Base-by-base conservation (phyloP, 768 basidiomycete genomes). In the Macrolepiota fuliginosa region DNA sequence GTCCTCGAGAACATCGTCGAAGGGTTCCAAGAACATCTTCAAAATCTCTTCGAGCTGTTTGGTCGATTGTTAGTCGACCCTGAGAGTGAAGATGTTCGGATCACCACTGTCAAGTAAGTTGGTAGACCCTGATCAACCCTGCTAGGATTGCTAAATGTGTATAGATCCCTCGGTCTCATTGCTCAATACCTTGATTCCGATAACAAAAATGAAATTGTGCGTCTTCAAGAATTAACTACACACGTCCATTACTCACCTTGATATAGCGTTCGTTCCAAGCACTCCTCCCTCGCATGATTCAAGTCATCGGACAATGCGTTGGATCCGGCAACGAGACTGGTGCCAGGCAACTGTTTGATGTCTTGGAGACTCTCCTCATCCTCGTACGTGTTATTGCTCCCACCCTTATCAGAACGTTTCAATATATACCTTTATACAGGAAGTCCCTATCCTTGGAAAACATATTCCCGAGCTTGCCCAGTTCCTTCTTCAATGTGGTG, bases 341-440 rank as follows among this genome's bases (percentile, higher is more conserved):
- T 57, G 92, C 93, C 50, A 88, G 95, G 65, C 88, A 96, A 69
- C 80, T 95, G 25, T 97, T 98, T 69, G 97, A 99, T 70, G 93
- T 98, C 29, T 82, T 98, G 64, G 97, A 98, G 80, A 96, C 94
- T 0, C 87, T 98, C 51, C 83, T 96, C 51, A 96, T 98, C 70
- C 86, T 98, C 62, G 92, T 92, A 65, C 61, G 88, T 73, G 35
- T 24, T 12, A 17, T 57, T 1, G 58, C 36, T 11, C 17, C 37
- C 11, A 53, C 15, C 13, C 17, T 45, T 40, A 29, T 49, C 1
- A 15, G 19, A 47, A 47, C n/a, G 22, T 25, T 46, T 58, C 56
- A 66, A 35, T 55, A 55, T 61, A 65, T 27, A 67, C 36, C 27
- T 63, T 17, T 11, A 54, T 63, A 15, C 66, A 94, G 93, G 97